Conservation (phyloP, 805 yeast genomes). For the Yarrowia porcina region DNA sequence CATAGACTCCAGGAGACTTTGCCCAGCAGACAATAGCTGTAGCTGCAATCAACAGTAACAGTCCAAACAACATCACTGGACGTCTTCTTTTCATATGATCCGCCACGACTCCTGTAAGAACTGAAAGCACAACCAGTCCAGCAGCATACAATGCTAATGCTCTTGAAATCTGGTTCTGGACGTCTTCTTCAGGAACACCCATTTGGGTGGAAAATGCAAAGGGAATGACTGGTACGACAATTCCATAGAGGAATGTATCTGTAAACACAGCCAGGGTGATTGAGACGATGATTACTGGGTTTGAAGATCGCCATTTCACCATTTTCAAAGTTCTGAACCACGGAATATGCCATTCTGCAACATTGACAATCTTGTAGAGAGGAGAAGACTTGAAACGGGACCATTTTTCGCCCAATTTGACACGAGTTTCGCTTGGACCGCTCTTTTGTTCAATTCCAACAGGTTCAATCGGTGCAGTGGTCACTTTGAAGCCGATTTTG, state of each 20-base stretch:
- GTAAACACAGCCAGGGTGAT: conserved; percentile 38
- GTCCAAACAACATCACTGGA: conserved; percentile 36
- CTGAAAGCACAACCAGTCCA: conserved; percentile 37
- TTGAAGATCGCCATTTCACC: conserved; percentile 30
- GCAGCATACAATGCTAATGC: conserved; percentile 38
- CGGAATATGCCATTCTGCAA: conserved; percentile 11
- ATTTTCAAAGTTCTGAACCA: background rate
- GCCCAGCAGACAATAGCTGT: conserved; percentile 36
- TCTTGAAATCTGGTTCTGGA: conserved; percentile 35
- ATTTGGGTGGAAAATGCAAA: conserved; percentile 35
- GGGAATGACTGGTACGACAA: conserved; percentile 39
- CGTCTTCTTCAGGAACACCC: conserved; percentile 32
- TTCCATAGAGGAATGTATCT: conserved; percentile 37
- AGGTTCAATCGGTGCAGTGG: background rate
- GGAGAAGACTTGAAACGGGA: background rate
- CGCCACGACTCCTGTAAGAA: conserved; percentile 35
- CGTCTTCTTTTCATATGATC: conserved; percentile 33
- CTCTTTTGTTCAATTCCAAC: background rate
- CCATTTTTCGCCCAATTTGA: background rate
- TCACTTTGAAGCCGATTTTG: background rate
- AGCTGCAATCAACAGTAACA: conserved; percentile 35
- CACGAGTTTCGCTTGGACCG: background rate
- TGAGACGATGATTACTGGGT: conserved; percentile 32
- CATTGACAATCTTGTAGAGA: background rate
- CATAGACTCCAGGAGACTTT: conserved; percentile 32